A percentile compares a stretch with the other conserved stretches of the same genome.
phyloP scores from a whole-genome alignment of 441 rosid genomes.

The Brassica hybrid region DNA sequence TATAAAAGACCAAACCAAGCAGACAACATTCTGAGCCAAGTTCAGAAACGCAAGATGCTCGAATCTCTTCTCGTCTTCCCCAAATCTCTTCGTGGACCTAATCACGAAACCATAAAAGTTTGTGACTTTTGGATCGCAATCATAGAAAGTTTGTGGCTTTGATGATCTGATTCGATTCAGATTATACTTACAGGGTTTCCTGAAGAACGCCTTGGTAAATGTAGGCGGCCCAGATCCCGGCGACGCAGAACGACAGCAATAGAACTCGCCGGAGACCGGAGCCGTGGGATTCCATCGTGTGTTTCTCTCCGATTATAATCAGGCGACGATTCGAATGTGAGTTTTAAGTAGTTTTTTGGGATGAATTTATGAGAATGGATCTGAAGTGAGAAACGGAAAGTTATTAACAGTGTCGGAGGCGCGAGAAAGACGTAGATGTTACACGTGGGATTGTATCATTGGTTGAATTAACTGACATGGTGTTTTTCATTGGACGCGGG shows the following conservation, averaged over 20 bases:
- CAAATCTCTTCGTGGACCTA: slow-evolving; percentile 93
- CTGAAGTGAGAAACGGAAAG: slow-evolving; percentile 5
- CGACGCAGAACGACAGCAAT: slow-evolving; percentile 79
- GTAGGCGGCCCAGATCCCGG: slow-evolving; percentile 97
- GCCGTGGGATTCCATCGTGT: slow-evolving; percentile 72
- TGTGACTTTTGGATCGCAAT: background rate
- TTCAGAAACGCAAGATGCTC: slow-evolving; percentile 91
- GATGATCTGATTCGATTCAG: background rate
- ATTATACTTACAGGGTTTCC: slow-evolving; percentile 76
- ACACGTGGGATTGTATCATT: slow-evolving; percentile 57
- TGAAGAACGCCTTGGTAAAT: slow-evolving; percentile 97
- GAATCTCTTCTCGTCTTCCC: slow-evolving; percentile 83
- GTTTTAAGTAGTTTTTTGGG: slow-evolving; percentile 2
- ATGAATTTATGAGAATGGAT: slow-evolving; percentile 17
- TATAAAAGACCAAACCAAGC: slow-evolving; percentile 85
- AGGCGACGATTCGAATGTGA: slow-evolving; percentile 24
- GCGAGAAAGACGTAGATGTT: slow-evolving; percentile 56
- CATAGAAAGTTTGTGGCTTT: background rate
- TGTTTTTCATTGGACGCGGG: slow-evolving; percentile 57
- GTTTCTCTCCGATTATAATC: slow-evolving; percentile 15
- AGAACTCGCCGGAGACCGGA: slow-evolving; percentile 71
- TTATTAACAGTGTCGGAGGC: slow-evolving; percentile 28
- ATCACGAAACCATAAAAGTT: background rate
- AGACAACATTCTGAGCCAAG: slow-evolving; percentile 91
- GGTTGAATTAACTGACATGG: slow-evolving; percentile 39